Evolutionary conservation across 2,329 filamentous ascomycete genomes (phyloP), one percentile per base, ranked within the genome.

Genomic region (Ophiostoma novo-ulmi): DNA sequence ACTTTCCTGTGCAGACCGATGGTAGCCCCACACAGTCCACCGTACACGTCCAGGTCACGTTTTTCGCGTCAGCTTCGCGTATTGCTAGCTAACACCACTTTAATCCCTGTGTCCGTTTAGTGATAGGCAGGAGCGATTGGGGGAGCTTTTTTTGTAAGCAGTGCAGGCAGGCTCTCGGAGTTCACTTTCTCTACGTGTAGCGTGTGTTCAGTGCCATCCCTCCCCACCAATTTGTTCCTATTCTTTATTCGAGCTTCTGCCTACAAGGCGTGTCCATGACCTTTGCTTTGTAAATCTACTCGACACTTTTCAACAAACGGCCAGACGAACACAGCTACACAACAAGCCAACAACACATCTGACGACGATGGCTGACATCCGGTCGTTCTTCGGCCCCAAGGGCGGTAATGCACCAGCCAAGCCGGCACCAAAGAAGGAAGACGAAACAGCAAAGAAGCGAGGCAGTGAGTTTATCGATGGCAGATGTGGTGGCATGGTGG

Each of bases 321-420:
- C 44, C 20, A 17, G 3, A n/a, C 52, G n/a, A 13, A 26, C 13
- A 20, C n/a, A 22, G 22, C 52, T 14, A 39, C 63, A 65, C 35
- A 36, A 38, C 31, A 66, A 20, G 26, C 26, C 26, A 17, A 44
- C 41, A 52, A 31, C 68, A 68, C 63, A 65, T 17, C 31, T 61
- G 8, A 44, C 65, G 36, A 41, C 75, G 64, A 92, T 92, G 90
- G 85, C 85, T 69, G 90, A 93, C 80, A 93, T 93, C 74, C 84
- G 90, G 75, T 89, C 81, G 77, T 93, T 92, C 79, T 93, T 93
- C 81, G 88, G 89, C 70, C 87, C 87, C 72, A 89, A 89, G 76
- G 83, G 83, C 76, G 81, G 71, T 26, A 70, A 70, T 38, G 44
- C 81, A 69, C 78, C 81, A 26, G 80, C 79, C 72, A 76, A 80